phyloP scores from a whole-genome alignment of 192 early-diverging fungal species.

The Coemansia sp. region DNA sequence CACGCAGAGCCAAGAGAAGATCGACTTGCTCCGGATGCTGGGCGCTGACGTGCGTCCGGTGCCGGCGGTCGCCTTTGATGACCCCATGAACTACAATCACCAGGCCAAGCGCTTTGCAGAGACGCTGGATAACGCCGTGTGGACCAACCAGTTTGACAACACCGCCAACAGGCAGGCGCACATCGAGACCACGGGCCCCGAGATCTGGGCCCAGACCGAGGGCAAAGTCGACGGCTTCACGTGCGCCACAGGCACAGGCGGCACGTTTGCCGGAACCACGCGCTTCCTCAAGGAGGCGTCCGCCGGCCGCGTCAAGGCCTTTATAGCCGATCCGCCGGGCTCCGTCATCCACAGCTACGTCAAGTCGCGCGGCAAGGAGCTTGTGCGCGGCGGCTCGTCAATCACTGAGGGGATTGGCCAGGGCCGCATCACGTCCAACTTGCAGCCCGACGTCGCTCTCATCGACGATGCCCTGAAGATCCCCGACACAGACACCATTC shows the following conservation, averaged over 20 bases:
- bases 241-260: conserved; percentile 90
- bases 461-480: conserved; percentile 83
- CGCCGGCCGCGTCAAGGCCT: conserved; percentile 67
- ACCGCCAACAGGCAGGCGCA: conserved; percentile 87
- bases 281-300: conserved; percentile 78
- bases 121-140: conserved; percentile 77
- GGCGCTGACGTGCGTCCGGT: conserved; percentile 94
- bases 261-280: conserved; percentile 84
- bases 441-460: conserved; percentile 73
- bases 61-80: conserved; percentile 87
- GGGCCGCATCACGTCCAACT: conserved; percentile 89
- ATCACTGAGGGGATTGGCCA: conserved; percentile 97
- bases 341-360: conserved; percentile 87
- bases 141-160: conserved; percentile 98
- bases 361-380: conserved; percentile 62
- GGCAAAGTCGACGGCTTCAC: conserved; percentile 86
- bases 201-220: conserved; percentile 85
- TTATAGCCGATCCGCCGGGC: conserved; percentile 90
- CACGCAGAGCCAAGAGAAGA: conserved; percentile 93
- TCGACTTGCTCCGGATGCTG: conserved; percentile 87
- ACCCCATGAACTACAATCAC: conserved; percentile 94
- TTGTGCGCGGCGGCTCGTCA: conserved; percentile 75
- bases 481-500: conserved; percentile 75
- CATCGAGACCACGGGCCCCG: conserved; percentile 93
- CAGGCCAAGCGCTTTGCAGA: conserved; percentile 84